Evolutionary conservation across 2,329 filamentous ascomycete genomes (phyloP).

Genomic region (Colletotrichum sp.): DNA sequence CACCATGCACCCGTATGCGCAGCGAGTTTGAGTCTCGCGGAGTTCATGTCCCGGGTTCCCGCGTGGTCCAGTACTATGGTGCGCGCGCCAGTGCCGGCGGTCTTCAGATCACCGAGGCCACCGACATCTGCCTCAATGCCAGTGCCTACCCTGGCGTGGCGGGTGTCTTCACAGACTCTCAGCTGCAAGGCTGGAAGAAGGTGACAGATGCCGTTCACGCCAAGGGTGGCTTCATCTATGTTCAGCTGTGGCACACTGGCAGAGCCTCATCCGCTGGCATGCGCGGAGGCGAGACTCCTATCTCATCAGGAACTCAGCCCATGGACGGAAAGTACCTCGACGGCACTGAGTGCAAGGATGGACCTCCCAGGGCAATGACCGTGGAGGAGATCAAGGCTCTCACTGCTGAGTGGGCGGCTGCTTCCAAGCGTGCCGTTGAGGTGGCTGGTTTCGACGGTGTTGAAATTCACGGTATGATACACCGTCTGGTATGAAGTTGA

Average conservation of each 20-base stretch:
- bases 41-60: slow-evolving; percentile 32
- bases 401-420: slow-evolving; percentile 60
- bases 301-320: slow-evolving; percentile 41
- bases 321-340: slow-evolving; percentile 30
- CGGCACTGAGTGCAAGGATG: slow-evolving; percentile 26
- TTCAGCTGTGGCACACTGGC: slow-evolving; percentile 67
- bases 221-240: slow-evolving; percentile 64
- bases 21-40: slow-evolving; percentile 34
- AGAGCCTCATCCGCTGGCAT: slow-evolving; percentile 43
- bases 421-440: slow-evolving; percentile 58
- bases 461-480: slow-evolving; percentile 52
- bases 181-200: slow-evolving; percentile 57
- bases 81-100: slow-evolving; percentile 37
- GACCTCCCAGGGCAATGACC: slow-evolving; percentile 67
- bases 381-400: slow-evolving; percentile 66
- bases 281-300: slow-evolving; percentile 28
- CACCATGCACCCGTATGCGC: slow-evolving; percentile 26
- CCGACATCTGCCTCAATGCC: slow-evolving; percentile 30
- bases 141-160: slow-evolving; percentile 32
- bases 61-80: slow-evolving; percentile 32
- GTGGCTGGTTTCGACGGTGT: slow-evolving; percentile 72
- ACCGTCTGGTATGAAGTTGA: not conserved
- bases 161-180: slow-evolving; percentile 31
- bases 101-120: slow-evolving; percentile 33
- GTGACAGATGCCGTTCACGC: slow-evolving; percentile 67